Percentiles rank a stretch among this genome's conserved stretches.
Evolutionary conservation across 441 rosid species (phyloP).

Genomic region (Populus hybrid): DNA sequence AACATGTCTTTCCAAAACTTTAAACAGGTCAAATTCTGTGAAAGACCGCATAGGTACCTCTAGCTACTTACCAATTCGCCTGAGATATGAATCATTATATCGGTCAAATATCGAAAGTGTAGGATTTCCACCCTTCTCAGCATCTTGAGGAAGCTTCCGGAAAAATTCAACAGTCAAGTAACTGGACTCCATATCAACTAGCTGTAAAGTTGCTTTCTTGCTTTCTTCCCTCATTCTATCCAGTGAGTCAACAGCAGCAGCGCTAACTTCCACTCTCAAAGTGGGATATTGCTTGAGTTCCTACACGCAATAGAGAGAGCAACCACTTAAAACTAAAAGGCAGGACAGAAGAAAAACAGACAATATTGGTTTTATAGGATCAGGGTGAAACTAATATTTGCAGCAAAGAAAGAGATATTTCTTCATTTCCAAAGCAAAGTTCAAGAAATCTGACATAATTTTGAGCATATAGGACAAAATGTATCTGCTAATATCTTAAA

Average conservation of each 20-base stretch:
- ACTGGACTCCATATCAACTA: constrained; percentile 86
- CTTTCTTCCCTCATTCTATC: constrained; percentile 90
- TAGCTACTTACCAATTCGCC: constrained; percentile 60
- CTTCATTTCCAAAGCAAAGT: background rate
- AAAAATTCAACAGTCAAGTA: constrained; percentile 89
- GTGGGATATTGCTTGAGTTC: constrained; percentile 88
- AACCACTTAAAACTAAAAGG: background rate
- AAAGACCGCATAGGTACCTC: background rate
- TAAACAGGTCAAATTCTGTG: background rate
- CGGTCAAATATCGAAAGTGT: constrained; percentile 79
- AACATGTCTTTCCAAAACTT: background rate
- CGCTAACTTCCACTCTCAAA: constrained; percentile 70
- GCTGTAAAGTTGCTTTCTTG: constrained; percentile 72
- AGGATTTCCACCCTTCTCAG: constrained; percentile 93
- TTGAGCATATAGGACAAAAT: background rate
- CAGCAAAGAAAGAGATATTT: background rate
- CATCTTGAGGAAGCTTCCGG: constrained; percentile 89
- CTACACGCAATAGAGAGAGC: constrained; percentile 28
- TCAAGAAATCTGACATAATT: background rate
- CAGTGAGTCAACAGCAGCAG: constrained; percentile 74
- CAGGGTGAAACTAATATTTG: background rate
- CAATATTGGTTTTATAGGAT: background rate
- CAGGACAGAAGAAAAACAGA: background rate
- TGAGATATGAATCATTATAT: constrained; percentile 77
- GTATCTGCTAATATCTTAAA: background rate